Percentiles rank a stretch among this genome's conserved stretches.
These are phyloP conservation scores for Saururus chinensis DNA, from an alignment of 164 flowering plant genomes.

Conservation along the genomic window DNA sequence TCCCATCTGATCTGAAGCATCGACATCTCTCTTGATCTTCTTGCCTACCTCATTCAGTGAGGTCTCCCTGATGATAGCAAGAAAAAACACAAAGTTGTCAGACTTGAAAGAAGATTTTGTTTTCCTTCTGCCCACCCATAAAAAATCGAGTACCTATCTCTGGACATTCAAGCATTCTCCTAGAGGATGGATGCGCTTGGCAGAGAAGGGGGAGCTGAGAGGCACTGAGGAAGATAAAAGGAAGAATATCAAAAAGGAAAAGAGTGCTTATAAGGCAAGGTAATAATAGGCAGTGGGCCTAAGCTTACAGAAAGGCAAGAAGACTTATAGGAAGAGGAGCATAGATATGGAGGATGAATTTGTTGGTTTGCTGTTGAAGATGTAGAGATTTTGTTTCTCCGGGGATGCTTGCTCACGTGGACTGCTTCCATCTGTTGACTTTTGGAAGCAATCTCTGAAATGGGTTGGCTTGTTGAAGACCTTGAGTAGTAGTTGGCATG, in stretches of 20 bases:
- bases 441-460: conserved; percentile 8
- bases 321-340: not conserved
- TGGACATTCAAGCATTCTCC: conserved; percentile 74
- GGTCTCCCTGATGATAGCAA: conserved; percentile 33
- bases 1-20: conserved; percentile 44
- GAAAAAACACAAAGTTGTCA: not conserved
- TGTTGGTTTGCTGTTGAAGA: conserved; percentile 9
- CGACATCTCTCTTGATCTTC: conserved; percentile 69
- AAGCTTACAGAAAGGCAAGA: conserved; percentile 3
- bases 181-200: conserved; percentile 11
- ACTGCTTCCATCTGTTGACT: conserved; percentile 19
- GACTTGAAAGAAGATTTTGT: not conserved
- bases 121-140: not conserved
- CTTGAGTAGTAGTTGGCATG: not conserved
- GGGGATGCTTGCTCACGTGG: conserved; percentile 12
- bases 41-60: conserved; percentile 61
- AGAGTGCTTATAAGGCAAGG: conserved; percentile 42
- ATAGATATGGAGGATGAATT: not conserved
- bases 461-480: conserved; percentile 9
- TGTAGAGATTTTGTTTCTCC: conserved; percentile 4
- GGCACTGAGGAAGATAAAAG: conserved; percentile 5
- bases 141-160: conserved; percentile 44
- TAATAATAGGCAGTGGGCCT: conserved; percentile 18
- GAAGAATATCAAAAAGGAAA: conserved; percentile 2
- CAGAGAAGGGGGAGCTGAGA: conserved; percentile 8